Percentiles rank a stretch among this genome's conserved stretches.
Conservation (phyloP, 768 basidiomycete genomes). For the Phanerodontia chrysosporium region DNA sequence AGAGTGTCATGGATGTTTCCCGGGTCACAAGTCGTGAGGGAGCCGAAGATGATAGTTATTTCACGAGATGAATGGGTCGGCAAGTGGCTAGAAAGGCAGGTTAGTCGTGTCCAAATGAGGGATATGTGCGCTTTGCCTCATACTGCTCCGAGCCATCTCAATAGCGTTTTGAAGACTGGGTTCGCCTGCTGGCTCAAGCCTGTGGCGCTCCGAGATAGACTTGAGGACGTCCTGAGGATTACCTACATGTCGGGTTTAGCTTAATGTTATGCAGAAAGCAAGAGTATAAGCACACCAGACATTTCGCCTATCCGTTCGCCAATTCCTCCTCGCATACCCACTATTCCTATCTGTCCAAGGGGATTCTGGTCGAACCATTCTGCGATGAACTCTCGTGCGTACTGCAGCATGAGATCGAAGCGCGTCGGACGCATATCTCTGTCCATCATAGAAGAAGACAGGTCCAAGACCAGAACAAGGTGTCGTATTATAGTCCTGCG, state of each 20-base stretch:
- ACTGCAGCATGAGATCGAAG: slow-evolving; percentile 87
- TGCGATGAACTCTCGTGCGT: slow-evolving; percentile 83
- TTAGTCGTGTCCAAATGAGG: neutral
- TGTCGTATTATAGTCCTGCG: slow-evolving; percentile 96
- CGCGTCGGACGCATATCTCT: slow-evolving; percentile 94
- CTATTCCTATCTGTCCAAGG: slow-evolving; percentile 91
- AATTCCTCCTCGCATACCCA: slow-evolving; percentile 87
- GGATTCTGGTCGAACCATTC: slow-evolving; percentile 99
- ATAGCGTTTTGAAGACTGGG: slow-evolving; percentile 96
- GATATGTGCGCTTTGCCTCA: slow-evolving; percentile 55
- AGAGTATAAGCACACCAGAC: slow-evolving; percentile 63
- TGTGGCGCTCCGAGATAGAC: slow-evolving; percentile 78
- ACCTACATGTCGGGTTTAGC: slow-evolving; percentile 42
- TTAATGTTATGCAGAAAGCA: neutral
- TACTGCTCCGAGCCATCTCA: slow-evolving; percentile 92
- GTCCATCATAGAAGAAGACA: slow-evolving; percentile 90
- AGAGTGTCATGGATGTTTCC: slow-evolving; percentile 94
- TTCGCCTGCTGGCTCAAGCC: slow-evolving; percentile 86
- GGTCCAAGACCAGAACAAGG: slow-evolving; percentile 86
- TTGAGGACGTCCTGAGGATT: slow-evolving; percentile 96
- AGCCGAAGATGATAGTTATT: slow-evolving; percentile 90
- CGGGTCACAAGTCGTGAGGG: slow-evolving; percentile 94
- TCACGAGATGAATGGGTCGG: slow-evolving; percentile 96
- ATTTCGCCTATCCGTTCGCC: slow-evolving; percentile 90
- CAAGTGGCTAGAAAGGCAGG: slow-evolving; percentile 63